phyloP scores from a whole-genome alignment of 805 yeast species.

The Wickerhamiella domercqiae region DNA sequence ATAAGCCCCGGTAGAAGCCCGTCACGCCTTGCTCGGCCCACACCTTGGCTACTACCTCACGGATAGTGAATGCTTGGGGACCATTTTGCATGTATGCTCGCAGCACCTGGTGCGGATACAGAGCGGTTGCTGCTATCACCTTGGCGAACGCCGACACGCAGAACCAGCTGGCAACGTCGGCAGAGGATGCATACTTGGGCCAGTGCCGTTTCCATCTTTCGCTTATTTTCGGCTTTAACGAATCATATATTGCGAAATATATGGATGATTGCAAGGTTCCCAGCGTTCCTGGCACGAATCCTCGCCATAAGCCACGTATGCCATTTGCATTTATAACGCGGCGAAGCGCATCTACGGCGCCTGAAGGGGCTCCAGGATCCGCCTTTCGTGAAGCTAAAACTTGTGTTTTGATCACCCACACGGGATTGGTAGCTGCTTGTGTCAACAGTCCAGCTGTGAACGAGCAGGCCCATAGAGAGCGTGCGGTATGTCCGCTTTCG shows the following conservation, averaged over 20 bases:
- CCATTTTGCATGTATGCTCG: constrained; percentile 53
- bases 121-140: constrained; percentile 43
- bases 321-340: constrained; percentile 43
- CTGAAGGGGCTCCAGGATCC: constrained; percentile 36
- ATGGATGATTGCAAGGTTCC: constrained; percentile 83
- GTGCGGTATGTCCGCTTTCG: constrained; percentile 4
- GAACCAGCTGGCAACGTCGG: constrained; percentile 33
- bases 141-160: constrained; percentile 56
- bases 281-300: constrained; percentile 56
- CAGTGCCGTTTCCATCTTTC: no score
- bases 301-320: constrained; percentile 48
- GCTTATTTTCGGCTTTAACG: constrained; percentile 34
- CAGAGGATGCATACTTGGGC: no score
- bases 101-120: constrained; percentile 77
- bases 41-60: constrained; percentile 27
- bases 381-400: constrained; percentile 39
- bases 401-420: constrained; percentile 91
- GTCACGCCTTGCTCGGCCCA: constrained; percentile 36
- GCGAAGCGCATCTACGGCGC: constrained; percentile 39
- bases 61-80: constrained; percentile 18
- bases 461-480: constrained; percentile 35
- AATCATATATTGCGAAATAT: constrained; percentile 76
- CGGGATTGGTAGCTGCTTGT: constrained; percentile 69
- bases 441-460: constrained; percentile 63
- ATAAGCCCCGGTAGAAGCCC: constrained; percentile 74